Evolutionary conservation across 371 early-diverging fungal species (phyloP), one percentile per base, ranked within the genome.

Genomic region (Apophysomyces variabilis): DNA sequence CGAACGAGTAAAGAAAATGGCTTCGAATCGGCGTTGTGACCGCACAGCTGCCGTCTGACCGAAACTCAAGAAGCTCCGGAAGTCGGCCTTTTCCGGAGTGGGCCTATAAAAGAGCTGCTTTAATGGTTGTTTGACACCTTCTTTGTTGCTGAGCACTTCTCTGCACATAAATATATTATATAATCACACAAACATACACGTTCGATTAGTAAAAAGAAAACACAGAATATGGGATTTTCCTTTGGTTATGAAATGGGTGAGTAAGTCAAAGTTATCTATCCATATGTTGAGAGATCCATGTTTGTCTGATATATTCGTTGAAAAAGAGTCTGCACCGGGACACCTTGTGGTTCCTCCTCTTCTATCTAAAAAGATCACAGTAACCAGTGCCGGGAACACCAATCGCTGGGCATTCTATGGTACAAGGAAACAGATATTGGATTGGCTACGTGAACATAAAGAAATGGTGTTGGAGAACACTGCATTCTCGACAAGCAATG

Each of bases 381-480:
- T 82, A 7, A 63, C 79, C 3, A 75, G 74, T 18, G 68, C 69
- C 21, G 72, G 71, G 14, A 77, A 71, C 45, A 79, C 76, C 0
- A 69, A 72, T n/a, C 71, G 72, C 3, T 82, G 77, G 77, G 68
- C 74, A 1, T 82, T 82, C 38, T 74, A 73, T 56, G 82, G 82
- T 38, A 82, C 79, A n/a, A 72, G 82, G 43, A 66, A 71, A 16
- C 71, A 78, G 8, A 79, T 82, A 11, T 9, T 82, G 4, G 74
- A 77, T 13, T 82, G 82, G 82, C 73, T 82, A 26, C 69, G 68
- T 7, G 54, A 70, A 21, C 79, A 77, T 63, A 21, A 61, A 2
- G 54, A 75, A 7, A 66, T 82, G 1, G 60, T 61, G 16, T 18
- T 82, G 0, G 78, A 82, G 59, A 77, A 75, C 45, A 43, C 65